A percentile compares a stretch with the other conserved stretches of the same genome.
Conservation (phyloP, 352 stramenopile genomes). For the Pythium utonaiense region DNA sequence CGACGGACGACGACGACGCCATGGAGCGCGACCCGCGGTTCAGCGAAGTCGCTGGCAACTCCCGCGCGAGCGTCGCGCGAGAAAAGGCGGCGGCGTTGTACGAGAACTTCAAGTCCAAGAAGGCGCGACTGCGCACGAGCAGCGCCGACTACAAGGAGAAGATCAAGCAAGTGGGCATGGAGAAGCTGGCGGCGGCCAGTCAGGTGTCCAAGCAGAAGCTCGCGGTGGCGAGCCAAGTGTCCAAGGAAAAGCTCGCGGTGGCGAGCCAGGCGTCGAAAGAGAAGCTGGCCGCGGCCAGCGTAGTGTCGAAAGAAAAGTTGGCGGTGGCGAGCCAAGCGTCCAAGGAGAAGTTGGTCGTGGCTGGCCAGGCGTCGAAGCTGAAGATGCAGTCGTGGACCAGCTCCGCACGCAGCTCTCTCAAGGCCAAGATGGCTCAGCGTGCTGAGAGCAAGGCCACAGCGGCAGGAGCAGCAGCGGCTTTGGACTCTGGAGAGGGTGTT, state of each 20-base stretch:
- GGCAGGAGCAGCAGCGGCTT: neutral
- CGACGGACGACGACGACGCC: constrained; percentile 15
- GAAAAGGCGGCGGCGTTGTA: constrained; percentile 17
- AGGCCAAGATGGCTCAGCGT: constrained; percentile 22
- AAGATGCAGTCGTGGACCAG: constrained; percentile 26
- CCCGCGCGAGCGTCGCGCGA: constrained; percentile 5
- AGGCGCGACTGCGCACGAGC: constrained; percentile 17
- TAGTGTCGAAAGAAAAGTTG: constrained; percentile 15
- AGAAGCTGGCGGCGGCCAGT: constrained; percentile 2
- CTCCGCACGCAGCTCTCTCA: constrained; percentile 14
- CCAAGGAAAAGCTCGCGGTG: constrained; percentile 12
- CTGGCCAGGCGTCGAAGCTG: constrained; percentile 22
- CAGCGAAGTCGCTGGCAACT: neutral
- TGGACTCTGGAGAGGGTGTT: neutral
- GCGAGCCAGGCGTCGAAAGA: constrained; percentile 23
- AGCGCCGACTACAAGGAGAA: constrained; percentile 25
- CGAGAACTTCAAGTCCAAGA: constrained; percentile 17
- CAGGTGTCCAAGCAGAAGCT: constrained; percentile 18
- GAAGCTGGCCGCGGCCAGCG: constrained; percentile 14
- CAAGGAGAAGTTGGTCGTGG: constrained; percentile 18
- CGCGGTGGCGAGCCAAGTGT: constrained; percentile 7
- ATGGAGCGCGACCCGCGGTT: neutral
- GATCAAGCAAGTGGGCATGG: neutral
- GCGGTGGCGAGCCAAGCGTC: constrained; percentile 9
- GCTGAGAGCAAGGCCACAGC: constrained; percentile 4